Percentiles rank a stretch among this genome's conserved stretches.
These are phyloP conservation scores for Spirogloea muscicola DNA, from an alignment of 139 green algal species.

Conservation along the genomic window DNA sequence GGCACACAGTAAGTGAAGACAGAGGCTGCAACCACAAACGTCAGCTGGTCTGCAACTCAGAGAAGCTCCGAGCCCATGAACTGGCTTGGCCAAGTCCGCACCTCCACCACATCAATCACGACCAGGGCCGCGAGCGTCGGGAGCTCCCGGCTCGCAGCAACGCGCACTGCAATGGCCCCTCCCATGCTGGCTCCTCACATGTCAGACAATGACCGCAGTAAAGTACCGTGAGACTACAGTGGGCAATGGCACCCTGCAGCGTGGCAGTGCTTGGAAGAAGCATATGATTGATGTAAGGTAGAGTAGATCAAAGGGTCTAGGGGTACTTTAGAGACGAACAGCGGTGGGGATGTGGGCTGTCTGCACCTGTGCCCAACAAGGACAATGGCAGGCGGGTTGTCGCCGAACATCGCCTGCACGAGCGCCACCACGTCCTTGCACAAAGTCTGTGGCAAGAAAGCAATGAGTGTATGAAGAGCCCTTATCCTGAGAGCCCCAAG, in stretches of 20 bases:
- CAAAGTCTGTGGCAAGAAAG: constrained; percentile 5
- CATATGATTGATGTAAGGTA: not conserved
- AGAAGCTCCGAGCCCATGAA: not conserved
- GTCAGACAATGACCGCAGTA: not conserved
- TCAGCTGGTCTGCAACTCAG: not conserved
- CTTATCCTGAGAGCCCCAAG: too few relatives aligned
- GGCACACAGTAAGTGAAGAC: not conserved
- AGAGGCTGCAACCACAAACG: not conserved
- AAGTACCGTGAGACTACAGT: not conserved
- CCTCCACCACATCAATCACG: constrained; percentile 40
- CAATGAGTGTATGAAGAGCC: too few relatives aligned
- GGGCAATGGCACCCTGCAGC: not conserved
- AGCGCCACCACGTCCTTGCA: constrained; percentile 24
- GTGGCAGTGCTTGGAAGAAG: not conserved
- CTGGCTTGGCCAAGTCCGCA: constrained; percentile 2
- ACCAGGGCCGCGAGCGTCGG: constrained; percentile 32
- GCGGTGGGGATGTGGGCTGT: too few relatives aligned
- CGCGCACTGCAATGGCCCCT: constrained; percentile 28
- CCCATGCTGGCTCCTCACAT: constrained; percentile 21
- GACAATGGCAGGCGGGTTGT: constrained; percentile 25
- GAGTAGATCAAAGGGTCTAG: not conserved
- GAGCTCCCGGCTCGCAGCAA: constrained; percentile 13
- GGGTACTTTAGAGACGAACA: too few relatives aligned
- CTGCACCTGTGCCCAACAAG: constrained; percentile 39
- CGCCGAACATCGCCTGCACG: constrained; percentile 29